phyloP scores from a whole-genome alignment of 345 rosid genomes.

The Corymbia maculata region DNA sequence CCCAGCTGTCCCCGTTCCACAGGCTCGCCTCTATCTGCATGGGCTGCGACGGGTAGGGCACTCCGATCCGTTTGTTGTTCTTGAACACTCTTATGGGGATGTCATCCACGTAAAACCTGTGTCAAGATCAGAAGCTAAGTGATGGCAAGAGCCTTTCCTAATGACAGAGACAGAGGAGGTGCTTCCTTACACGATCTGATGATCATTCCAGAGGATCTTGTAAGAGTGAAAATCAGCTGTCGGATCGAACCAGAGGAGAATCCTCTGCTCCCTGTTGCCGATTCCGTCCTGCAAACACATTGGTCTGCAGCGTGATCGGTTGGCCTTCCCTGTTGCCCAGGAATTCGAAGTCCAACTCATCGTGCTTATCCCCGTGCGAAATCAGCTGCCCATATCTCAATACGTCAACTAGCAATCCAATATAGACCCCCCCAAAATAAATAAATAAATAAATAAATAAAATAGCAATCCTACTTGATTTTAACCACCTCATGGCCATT shows the following conservation, averaged over 20 bases:
- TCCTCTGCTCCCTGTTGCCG: constrained; percentile 56
- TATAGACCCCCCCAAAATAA: background rate
- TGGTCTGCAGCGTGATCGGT: constrained; percentile 48
- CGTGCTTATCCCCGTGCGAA: constrained; percentile 32
- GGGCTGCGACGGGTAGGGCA: constrained; percentile 35
- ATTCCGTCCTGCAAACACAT: constrained; percentile 36
- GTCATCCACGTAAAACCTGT: constrained; percentile 50
- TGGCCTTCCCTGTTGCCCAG: constrained; percentile 52
- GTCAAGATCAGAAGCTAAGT: background rate
- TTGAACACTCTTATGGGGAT: constrained; percentile 68
- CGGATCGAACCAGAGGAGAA: constrained; percentile 64
- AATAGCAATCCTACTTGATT: background rate
- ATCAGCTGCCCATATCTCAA: constrained; percentile 17
- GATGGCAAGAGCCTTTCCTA: background rate
- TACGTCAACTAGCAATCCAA: background rate
- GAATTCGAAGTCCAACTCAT: constrained; percentile 74
- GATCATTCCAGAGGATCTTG: constrained; percentile 57
- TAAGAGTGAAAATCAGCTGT: constrained; percentile 44
- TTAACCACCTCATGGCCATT: background rate
- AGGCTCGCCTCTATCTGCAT: constrained; percentile 51
- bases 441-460: too few relatives aligned
- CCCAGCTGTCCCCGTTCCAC: constrained; percentile 66
- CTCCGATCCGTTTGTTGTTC: constrained; percentile 28
- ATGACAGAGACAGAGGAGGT: background rate
- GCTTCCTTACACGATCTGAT: constrained; percentile 56